Conservation (phyloP, 1,284 basidiomycete genomes). For the Cryptococcus hybrid region DNA sequence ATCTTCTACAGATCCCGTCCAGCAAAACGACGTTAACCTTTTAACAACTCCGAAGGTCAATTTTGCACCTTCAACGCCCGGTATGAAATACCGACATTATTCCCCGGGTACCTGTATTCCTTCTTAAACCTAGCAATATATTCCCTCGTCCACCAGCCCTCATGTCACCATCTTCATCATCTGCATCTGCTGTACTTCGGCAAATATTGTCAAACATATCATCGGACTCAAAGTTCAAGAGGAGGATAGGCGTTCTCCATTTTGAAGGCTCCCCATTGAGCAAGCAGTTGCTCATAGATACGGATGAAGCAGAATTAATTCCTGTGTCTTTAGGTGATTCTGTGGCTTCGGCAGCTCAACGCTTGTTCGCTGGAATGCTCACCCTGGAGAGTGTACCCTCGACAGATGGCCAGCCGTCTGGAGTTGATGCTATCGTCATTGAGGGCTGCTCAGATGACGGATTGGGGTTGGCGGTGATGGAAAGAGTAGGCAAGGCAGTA, state of each 20-base stretch:
- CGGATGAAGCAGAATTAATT: slow-evolving; percentile 26
- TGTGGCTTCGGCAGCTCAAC: slow-evolving; percentile 69
- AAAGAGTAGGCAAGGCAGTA: slow-evolving; percentile 90
- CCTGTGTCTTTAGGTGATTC: slow-evolving; percentile 62
- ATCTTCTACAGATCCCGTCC: background rate
- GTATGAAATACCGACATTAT: slow-evolving; percentile 99
- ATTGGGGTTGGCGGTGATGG: slow-evolving; percentile 95
- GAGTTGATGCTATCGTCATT: slow-evolving; percentile 80
- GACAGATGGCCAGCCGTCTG: slow-evolving; percentile 22
- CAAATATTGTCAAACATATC: slow-evolving; percentile 8
- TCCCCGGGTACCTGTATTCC: slow-evolving; percentile 71
- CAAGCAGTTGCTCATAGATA: background rate
- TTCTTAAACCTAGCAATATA: slow-evolving; percentile 59
- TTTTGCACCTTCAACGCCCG: slow-evolving; percentile 83
- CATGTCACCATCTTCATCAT: slow-evolving; percentile 8
- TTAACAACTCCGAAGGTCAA: background rate
- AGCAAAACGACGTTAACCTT: background rate
- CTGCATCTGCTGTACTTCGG: slow-evolving; percentile 10
- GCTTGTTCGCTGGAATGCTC: slow-evolving; percentile 85
- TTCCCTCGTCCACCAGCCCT: slow-evolving; percentile 46
- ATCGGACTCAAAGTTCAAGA: slow-evolving; percentile 3
- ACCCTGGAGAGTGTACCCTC: slow-evolving; percentile 59
- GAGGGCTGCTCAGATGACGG: slow-evolving; percentile 79
- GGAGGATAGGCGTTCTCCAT: slow-evolving; percentile 64
- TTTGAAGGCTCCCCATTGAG: slow-evolving; percentile 60